Percentiles rank a stretch among this genome's conserved stretches.
These are phyloP conservation scores for Gossypium gossypioides DNA, from an alignment of 441 rosid species.

Conservation along the genomic window DNA sequence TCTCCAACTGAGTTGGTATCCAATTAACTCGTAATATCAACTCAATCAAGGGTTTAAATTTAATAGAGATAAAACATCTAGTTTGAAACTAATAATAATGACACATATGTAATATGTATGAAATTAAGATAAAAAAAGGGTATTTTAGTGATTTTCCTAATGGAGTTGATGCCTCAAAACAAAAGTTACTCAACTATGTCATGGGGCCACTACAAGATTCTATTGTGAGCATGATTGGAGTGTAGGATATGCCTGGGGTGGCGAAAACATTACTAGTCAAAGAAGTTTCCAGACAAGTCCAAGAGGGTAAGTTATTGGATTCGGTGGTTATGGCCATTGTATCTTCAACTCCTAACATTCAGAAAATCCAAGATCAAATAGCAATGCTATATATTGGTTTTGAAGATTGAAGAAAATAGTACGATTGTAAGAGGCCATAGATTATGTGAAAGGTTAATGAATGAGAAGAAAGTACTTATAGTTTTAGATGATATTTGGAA, in stretches of 20 bases:
- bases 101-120: too few species aligned
- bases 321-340: background rate
- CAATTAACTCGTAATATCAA: too few species aligned
- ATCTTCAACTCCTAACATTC: background rate
- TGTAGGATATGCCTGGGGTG: background rate
- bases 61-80: too few species aligned
- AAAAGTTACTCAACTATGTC: background rate
- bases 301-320: background rate
- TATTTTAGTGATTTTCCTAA: too few species aligned
- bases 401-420: background rate
- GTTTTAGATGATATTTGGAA: slow-evolving; percentile 16
- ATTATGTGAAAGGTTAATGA: background rate
- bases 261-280: background rate
- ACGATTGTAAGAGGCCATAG: background rate
- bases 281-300: background rate
- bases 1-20: too few species aligned
- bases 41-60: too few species aligned
- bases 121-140: too few species aligned
- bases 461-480: background rate
- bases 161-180: background rate
- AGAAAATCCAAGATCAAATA: background rate
- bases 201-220: background rate
- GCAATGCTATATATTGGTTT: background rate
- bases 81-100: too few species aligned
- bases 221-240: background rate